These are phyloP conservation scores for Cryptococcus sp. DNA, from an alignment of 1,284 basidiomycete species.

Conservation along the genomic window DNA sequence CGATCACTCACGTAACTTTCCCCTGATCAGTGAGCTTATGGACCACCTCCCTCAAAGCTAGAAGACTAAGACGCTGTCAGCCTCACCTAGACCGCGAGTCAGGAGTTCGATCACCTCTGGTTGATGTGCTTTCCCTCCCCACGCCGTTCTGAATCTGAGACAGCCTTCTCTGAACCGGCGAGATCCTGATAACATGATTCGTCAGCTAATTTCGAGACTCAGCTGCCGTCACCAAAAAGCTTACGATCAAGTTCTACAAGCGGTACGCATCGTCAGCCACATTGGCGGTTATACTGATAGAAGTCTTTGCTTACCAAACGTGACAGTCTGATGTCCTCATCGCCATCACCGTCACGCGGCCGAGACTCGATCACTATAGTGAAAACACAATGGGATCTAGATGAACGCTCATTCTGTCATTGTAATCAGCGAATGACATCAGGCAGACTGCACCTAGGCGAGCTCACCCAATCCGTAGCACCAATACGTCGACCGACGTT, in stretches of 20 bases:
- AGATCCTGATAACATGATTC: slow-evolving; percentile 50
- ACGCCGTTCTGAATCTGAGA: slow-evolving; percentile 57
- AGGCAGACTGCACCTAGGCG: neutral
- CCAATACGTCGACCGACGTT: slow-evolving; percentile 58
- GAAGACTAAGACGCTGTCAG: slow-evolving; percentile 38
- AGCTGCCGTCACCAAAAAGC: slow-evolving; percentile 11
- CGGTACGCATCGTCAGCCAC: slow-evolving; percentile 1
- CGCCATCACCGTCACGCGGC: slow-evolving; percentile 38
- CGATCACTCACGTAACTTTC: slow-evolving; percentile 26
- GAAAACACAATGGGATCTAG: slow-evolving; percentile 60
- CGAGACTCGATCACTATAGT: slow-evolving; percentile 56
- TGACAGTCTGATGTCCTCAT: slow-evolving; percentile 49
- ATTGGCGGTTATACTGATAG: slow-evolving; percentile 1
- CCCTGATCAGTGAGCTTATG: slow-evolving; percentile 58
- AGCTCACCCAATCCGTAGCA: slow-evolving; percentile 59
- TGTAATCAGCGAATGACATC: neutral
- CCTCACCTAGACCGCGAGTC: neutral
- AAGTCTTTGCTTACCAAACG: slow-evolving; percentile 34
- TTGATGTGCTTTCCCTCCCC: slow-evolving; percentile 63
- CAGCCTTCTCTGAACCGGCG: slow-evolving; percentile 61
- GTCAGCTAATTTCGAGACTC: slow-evolving; percentile 1
- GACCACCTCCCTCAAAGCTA: slow-evolving; percentile 60
- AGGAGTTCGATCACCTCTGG: slow-evolving; percentile 48
- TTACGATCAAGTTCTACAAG: slow-evolving; percentile 55
- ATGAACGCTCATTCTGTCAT: slow-evolving; percentile 57